Base-by-base conservation (phyloP, 176 grass and related monocot genomes). In the Alloteropsis semialata region DNA sequence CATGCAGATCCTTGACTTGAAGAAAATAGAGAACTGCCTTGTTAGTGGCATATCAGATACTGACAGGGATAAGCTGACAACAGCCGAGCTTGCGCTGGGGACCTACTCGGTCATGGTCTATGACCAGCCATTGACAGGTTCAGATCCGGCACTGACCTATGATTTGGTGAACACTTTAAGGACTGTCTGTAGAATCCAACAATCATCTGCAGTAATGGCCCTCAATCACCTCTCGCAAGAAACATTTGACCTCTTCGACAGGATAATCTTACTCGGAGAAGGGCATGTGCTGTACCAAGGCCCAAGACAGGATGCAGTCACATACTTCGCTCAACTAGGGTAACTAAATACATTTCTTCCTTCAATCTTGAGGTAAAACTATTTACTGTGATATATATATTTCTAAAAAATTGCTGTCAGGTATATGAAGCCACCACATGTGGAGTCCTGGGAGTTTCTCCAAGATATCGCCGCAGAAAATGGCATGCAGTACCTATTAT, bases 371-470 rank as follows among this genome's bases (percentile, higher is more conserved):
- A 25, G 18, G 29, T 46, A 13, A 32, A 72, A 32, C 42, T 69
- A 16, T 45, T 82, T 50, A 45, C 17, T 8, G 15, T 68, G 58
- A 6, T 57, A n/a, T n/a, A 45, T 14, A 38, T 51, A 32, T 38
- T 18, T n/a, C 12, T 6, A 33, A 59, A 21, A 58, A 45, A 43
- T 1, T 72, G 10, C 37, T 60, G 13, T 24, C 28, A 84, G 81
- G 12, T 84, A 65, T 60, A 84, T 66, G 81, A 84, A 84, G n/a
- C 81, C 70, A 30, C 49, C 57, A 6, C 32, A 75, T 54, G 44
- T 75, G 0, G 81, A 84, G n/a, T 84, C 81, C 55, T 84, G 70
- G 81, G 81, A 65, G 43, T 84, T 84, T 75, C 81, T 84, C 25
- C 70, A 84, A 75, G 81, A 84, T 48, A 84, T 84, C 10, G 71